Conservation (phyloP, 108 stramenopile species). For the Skeletonema grethae region DNA sequence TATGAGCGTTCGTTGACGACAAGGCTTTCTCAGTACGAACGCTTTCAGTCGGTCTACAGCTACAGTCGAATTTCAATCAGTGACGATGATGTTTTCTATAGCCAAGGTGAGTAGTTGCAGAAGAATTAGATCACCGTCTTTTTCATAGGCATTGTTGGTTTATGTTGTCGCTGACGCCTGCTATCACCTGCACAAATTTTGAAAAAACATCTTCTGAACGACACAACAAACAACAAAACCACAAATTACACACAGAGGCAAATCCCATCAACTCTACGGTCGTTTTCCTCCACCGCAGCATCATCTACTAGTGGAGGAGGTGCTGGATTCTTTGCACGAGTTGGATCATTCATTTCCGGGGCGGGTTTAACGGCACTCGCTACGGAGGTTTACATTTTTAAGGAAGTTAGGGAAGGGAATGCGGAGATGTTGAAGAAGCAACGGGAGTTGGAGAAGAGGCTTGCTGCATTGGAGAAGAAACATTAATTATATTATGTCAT, state of each 20-base stretch:
- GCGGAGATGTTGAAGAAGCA: slow-evolving; percentile 72
- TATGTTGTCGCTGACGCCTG: neutral
- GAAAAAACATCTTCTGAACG: neutral
- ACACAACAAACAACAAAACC: neutral
- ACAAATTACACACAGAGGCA: neutral
- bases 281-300: slow-evolving; percentile 18
- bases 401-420: slow-evolving; percentile 76
- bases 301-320: slow-evolving; percentile 26
- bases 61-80: neutral
- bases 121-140: neutral
- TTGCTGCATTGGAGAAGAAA: slow-evolving; percentile 67
- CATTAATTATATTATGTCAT: slow-evolving; percentile 5
- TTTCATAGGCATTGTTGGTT: neutral
- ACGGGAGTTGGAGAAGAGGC: slow-evolving; percentile 69
- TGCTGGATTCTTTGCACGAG: slow-evolving; percentile 44
- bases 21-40: too few relatives aligned
- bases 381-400: slow-evolving; percentile 75
- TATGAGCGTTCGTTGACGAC: too few relatives aligned
- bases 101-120: neutral
- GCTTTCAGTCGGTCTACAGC: too few relatives aligned
- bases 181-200: neutral
- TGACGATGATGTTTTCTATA: neutral
- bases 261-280: slow-evolving; percentile 9
- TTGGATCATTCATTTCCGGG: slow-evolving; percentile 73
- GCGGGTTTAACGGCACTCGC: slow-evolving; percentile 75